phyloP scores from a whole-genome alignment of 2,329 filamentous ascomycete species.

The Coleophoma crateriformis region DNA sequence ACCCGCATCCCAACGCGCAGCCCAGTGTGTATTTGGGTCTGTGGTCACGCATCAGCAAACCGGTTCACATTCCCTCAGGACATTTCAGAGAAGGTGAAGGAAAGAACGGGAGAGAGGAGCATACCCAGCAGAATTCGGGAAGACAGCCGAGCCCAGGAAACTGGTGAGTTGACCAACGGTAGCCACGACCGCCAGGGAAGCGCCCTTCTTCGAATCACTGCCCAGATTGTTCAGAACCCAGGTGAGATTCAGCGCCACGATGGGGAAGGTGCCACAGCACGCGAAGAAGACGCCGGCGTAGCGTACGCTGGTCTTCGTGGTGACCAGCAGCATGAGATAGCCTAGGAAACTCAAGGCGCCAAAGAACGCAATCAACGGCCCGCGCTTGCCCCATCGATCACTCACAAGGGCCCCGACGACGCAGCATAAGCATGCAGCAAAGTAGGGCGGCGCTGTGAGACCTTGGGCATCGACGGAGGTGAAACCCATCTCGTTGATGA shows the following conservation, averaged over 20 bases:
- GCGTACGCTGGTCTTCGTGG: conserved; percentile 18
- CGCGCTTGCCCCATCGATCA: conserved; percentile 26
- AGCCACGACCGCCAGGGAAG: too few relatives aligned
- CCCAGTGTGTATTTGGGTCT: too few relatives aligned
- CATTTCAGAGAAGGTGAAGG: too few relatives aligned
- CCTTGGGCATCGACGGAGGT: conserved; percentile 35
- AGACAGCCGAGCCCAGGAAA: too few relatives aligned
- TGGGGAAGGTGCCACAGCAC: conserved; percentile 24
- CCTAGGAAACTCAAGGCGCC: conserved; percentile 18
- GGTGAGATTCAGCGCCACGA: conserved; percentile 15
- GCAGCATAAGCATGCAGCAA: conserved; percentile 30
- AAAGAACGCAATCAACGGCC: conserved; percentile 21
- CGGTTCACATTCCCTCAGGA: too few relatives aligned
- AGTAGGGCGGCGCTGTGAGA: conserved; percentile 33
- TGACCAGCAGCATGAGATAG: conserved; percentile 26
- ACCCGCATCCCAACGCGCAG: too few relatives aligned
- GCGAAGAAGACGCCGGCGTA: conserved; percentile 33
- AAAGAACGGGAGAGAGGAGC: too few relatives aligned
- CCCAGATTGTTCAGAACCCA: too few relatives aligned
- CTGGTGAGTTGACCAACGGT: too few relatives aligned
- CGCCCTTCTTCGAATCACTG: too few relatives aligned
- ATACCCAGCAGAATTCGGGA: too few relatives aligned
- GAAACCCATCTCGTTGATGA: conserved; percentile 27
- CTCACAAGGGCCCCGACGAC: conserved; percentile 21
- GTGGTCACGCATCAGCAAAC: too few relatives aligned